phyloP scores from a whole-genome alignment of 2,329 filamentous ascomycete genomes.

The Trichoderma koningii region DNA sequence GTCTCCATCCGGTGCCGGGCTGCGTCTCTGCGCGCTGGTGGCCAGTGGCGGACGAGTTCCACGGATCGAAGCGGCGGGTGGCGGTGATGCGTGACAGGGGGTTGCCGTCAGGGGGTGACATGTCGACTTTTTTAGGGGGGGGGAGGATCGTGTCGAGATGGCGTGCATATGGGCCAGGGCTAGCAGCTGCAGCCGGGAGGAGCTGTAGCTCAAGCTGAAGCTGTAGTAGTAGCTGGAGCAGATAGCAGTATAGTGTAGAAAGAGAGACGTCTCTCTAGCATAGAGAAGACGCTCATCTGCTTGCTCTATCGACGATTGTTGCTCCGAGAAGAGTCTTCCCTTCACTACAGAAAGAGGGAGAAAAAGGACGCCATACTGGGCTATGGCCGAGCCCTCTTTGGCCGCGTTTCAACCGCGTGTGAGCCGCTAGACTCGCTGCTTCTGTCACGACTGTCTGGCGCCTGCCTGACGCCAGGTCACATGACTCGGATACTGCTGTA shows the following conservation, averaged over 20 bases:
- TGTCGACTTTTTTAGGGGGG: constrained; percentile 1
- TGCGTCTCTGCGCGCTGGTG: constrained; percentile 75
- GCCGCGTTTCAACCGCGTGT: constrained; percentile 25
- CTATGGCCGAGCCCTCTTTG: too few species aligned
- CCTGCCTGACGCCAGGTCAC: constrained; percentile 35
- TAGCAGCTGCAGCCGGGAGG: background rate
- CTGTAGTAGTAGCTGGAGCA: background rate
- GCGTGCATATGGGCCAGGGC: background rate
- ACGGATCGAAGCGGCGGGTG: constrained; percentile 61
- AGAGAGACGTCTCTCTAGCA: too few species aligned
- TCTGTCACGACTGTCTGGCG: constrained; percentile 23
- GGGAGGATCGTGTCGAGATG: background rate
- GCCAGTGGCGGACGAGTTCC: constrained; percentile 73
- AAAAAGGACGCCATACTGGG: background rate
- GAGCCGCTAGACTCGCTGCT: constrained; percentile 32
- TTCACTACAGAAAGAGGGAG: background rate
- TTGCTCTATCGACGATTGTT: background rate
- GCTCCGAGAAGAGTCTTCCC: background rate
- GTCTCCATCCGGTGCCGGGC: constrained; percentile 68
- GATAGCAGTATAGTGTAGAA: too few species aligned
- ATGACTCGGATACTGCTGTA: constrained; percentile 29
- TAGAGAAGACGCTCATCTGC: too few species aligned
- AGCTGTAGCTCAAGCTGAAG: background rate
- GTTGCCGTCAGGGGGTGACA: constrained; percentile 22
- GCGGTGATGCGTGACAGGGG: constrained; percentile 42